Conservation (phyloP, 2,329 filamentous ascomycete genomes). For the Fusarium dimerum region DNA sequence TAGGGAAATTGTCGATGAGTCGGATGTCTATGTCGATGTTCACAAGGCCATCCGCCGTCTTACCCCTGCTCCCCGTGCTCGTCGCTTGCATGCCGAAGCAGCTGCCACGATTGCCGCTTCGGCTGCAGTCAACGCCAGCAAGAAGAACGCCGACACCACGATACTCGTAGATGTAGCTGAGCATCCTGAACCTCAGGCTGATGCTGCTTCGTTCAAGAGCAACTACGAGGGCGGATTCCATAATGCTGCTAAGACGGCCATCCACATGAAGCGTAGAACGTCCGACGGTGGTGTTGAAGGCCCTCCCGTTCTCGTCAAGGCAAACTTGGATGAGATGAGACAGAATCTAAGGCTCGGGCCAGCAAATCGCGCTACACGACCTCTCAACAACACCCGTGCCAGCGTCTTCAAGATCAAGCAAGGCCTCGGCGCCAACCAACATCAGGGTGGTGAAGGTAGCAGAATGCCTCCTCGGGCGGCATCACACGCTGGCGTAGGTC, state of each 20-base stretch:
- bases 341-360: constrained; percentile 67
- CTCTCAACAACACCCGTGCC: constrained; percentile 58
- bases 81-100: constrained; percentile 46
- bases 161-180: constrained; percentile 42
- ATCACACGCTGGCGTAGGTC: constrained; percentile 25
- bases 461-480: constrained; percentile 22
- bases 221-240: constrained; percentile 42
- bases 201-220: constrained; percentile 39
- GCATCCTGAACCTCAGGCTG: constrained; percentile 37
- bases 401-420: constrained; percentile 69
- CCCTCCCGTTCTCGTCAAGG: constrained; percentile 55
- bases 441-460: constrained; percentile 9
- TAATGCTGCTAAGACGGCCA: constrained; percentile 53
- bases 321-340: constrained; percentile 63
- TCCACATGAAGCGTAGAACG: constrained; percentile 60
- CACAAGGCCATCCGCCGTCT: constrained; percentile 95
- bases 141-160: constrained; percentile 31
- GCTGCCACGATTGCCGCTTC: constrained; percentile 16
- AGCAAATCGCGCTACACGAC: constrained; percentile 66
- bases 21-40: constrained; percentile 96
- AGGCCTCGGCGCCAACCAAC: constrained; percentile 29
- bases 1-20: constrained; percentile 98
- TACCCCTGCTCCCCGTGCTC: constrained; percentile 77
- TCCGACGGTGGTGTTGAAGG: constrained; percentile 56
- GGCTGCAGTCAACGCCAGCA: constrained; percentile 32